A percentile compares a stretch with the other conserved stretches of the same genome.
Evolutionary conservation across 495 filamentous ascomycete genomes (phyloP).

Genomic region (Hypoxylon fragiforme): DNA sequence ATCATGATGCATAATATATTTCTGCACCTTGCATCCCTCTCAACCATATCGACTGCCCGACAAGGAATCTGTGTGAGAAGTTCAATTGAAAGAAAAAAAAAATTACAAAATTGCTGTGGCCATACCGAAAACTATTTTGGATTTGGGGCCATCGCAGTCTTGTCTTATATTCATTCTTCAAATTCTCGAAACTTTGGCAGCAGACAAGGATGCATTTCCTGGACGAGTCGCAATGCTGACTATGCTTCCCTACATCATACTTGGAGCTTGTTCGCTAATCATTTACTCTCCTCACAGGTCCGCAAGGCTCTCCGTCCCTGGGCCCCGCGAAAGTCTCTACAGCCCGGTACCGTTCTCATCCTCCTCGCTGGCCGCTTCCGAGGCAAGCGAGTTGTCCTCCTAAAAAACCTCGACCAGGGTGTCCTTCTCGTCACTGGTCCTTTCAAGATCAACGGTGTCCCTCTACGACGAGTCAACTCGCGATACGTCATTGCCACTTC

Average conservation of each 20-base stretch:
- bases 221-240: slow-evolving; percentile 1
- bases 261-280: slow-evolving; percentile 32
- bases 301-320: slow-evolving; percentile 90
- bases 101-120: slow-evolving; percentile 2
- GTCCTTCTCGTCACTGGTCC: slow-evolving; percentile 98
- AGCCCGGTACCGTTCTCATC: slow-evolving; percentile 93
- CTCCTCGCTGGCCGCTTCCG: slow-evolving; percentile 99
- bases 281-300: slow-evolving; percentile 60
- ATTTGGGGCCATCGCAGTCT: neutral
- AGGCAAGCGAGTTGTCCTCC: slow-evolving; percentile 98
- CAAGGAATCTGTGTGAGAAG: no score
- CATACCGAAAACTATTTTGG: neutral
- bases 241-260: no score
- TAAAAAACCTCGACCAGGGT: slow-evolving; percentile 94
- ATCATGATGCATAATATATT: no score
- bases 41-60: no score
- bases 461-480: slow-evolving; percentile 94
- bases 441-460: slow-evolving; percentile 99
- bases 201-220: neutral
- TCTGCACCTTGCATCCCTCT: no score
- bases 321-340: slow-evolving; percentile 80
- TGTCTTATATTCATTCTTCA: slow-evolving; percentile 1
- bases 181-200: neutral
- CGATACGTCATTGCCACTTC: slow-evolving; percentile 99
- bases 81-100: neutral